Evolutionary conservation across 2,329 filamentous ascomycete species (phyloP), one percentile per base, ranked within the genome.

Genomic region (Alternaria infectoria): DNA sequence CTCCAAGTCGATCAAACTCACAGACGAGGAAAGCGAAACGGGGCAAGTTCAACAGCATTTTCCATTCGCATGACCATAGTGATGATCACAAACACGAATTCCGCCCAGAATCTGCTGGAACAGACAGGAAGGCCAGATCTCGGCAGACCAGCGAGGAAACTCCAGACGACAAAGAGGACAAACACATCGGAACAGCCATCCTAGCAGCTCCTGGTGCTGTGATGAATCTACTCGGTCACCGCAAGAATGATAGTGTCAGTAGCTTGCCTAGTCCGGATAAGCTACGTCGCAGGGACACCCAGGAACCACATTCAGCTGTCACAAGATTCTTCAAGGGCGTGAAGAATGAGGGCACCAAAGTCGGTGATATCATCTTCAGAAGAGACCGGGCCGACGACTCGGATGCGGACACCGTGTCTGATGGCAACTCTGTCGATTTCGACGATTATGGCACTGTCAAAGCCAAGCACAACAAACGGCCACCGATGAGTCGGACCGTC

Each of bases 251-350:
- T 13, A 81, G 79, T 62, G 68, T 79, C 25, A 76, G 69, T 47
- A 80, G 76, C 57, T 63, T 80, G 21, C 63, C 67, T 10, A 76
- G 75, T 21, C 74, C 73, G 7, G 74, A 77, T 17, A 73, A 72
- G 28, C 58, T 67, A 43, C 63, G 65, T 58, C 65, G 74, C 45
- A 78, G 69, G 51, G 77, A 81, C 3, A 66, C 81, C 82, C 49
- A 83, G 84, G 81, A 84, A 43, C 76, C 79, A 6, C 72, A 76
- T 43, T 88, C 87, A 10, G 88, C 87, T 36, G 84, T 93, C 9
- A 88, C 90, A 45, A 89, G 90, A 7, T 90, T 97, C 51, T 91
- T 97, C 80, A 95, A 93, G 80, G 90, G 89, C 28, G 87, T 96
- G 3, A 86, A 87, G n/a, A 85, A 84, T 64, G 89, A 90, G 70